These are phyloP conservation scores for Arthroderma sp. DNA, from an alignment of 2,329 filamentous ascomycete species.

Conservation along the genomic window DNA sequence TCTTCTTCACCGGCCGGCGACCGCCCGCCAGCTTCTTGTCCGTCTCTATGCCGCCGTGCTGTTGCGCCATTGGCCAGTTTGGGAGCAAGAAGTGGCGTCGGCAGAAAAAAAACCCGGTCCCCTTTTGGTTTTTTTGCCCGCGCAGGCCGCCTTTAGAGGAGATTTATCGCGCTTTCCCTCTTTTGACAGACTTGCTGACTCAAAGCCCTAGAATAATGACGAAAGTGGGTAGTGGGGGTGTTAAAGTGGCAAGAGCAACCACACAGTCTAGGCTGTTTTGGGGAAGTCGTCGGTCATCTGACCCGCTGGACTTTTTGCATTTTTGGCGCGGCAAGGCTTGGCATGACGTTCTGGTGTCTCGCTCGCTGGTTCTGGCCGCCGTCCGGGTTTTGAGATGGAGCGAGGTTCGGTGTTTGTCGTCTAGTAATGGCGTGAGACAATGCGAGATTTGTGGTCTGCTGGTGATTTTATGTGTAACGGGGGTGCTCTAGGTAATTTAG, in stretches of 20 bases:
- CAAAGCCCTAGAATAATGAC: neutral
- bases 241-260: neutral
- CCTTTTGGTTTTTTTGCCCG: neutral
- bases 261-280: neutral
- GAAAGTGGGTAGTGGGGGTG: neutral
- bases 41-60: neutral
- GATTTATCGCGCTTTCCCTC: too few species aligned
- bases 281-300: neutral
- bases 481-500: too few species aligned
- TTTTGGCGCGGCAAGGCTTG: too few species aligned
- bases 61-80: slow-evolving; percentile 23
- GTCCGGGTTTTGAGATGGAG: too few species aligned
- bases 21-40: too few species aligned
- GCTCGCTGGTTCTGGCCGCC: too few species aligned
- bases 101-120: neutral
- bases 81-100: slow-evolving; percentile 14
- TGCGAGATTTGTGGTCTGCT: too few species aligned
- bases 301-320: neutral
- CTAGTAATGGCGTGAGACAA: too few species aligned
- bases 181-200: neutral
- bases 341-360: too few species aligned
- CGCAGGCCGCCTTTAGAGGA: neutral
- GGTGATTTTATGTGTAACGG: too few species aligned
- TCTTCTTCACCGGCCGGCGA: too few species aligned
- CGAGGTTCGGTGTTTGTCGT: too few species aligned